A percentile compares a stretch with the other conserved stretches of the same genome.
Evolutionary conservation across 129 eudicot genomes (phyloP).

Genomic region (Ambrosia trifida): DNA sequence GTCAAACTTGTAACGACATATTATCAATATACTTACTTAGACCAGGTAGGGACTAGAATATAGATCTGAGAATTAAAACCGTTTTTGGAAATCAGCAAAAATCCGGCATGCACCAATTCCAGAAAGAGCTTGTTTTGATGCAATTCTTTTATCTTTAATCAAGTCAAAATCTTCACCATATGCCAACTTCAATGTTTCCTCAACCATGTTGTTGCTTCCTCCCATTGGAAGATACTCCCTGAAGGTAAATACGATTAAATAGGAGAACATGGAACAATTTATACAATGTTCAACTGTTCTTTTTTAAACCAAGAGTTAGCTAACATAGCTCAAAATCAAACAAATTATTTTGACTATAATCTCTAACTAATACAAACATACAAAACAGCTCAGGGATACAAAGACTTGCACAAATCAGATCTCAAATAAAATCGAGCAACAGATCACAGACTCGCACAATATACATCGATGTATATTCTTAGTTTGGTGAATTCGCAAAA

Average conservation of each 20-base stretch:
- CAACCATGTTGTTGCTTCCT: constrained; percentile 81
- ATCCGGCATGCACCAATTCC: constrained; percentile 98
- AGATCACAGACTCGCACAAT: too few species aligned
- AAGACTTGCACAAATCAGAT: too few species aligned
- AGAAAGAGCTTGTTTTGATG: constrained; percentile 92
- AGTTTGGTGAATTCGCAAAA: too few species aligned
- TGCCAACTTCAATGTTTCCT: constrained; percentile 81
- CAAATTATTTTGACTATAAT: too few species aligned
- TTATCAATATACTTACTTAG: constrained; percentile 60
- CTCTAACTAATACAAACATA: too few species aligned
- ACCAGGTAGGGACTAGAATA: constrained; percentile 94
- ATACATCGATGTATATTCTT: too few species aligned
- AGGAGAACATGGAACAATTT: constrained; percentile 6
- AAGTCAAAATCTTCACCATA: constrained; percentile 87
- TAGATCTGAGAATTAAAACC: constrained; percentile 86
- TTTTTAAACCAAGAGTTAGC: too few species aligned
- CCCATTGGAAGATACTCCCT: constrained; percentile 99
- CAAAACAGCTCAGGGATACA: too few species aligned
- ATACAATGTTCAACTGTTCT: not conserved
- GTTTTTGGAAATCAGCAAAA: constrained; percentile 92
- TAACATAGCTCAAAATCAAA: too few species aligned
- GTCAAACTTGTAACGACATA: constrained; percentile 13
- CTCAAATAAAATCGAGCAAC: too few species aligned
- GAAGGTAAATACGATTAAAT: constrained; percentile 14
- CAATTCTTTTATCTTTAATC: constrained; percentile 81